Percentiles rank a stretch among this genome's conserved stretches.
phyloP scores from a whole-genome alignment of 2,329 filamentous ascomycete genomes.

The Talaromyces pinophilus region DNA sequence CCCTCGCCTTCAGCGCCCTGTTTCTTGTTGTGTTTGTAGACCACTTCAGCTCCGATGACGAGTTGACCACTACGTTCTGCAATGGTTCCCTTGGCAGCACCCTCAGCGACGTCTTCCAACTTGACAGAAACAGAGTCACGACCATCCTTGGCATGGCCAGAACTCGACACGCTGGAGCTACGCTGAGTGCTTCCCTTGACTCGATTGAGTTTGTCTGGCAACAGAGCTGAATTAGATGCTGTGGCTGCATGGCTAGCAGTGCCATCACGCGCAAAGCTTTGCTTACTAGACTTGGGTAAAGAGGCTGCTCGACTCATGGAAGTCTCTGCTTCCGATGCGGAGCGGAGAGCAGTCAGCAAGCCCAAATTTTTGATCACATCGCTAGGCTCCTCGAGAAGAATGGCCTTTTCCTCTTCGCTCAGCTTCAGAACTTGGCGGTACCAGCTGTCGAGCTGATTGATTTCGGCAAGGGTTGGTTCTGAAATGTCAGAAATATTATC shows the following conservation, averaged over 20 bases:
- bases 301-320: conserved; percentile 40
- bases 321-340: conserved; percentile 50
- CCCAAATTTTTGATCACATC: conserved; percentile 54
- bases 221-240: conserved; percentile 39
- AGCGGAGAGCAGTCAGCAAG: conserved; percentile 51
- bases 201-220: conserved; percentile 46
- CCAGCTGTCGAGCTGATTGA: conserved; percentile 48
- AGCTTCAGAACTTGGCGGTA: conserved; percentile 51
- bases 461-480: conserved; percentile 44
- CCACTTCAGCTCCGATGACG: conserved; percentile 51
- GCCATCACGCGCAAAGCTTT: conserved; percentile 48
- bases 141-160: conserved; percentile 40
- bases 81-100: conserved; percentile 44
- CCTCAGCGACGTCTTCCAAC: conserved; percentile 47
- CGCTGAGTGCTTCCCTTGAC: conserved; percentile 45
- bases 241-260: conserved; percentile 49
- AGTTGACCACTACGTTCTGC: conserved; percentile 49
- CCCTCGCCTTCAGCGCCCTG: conserved; percentile 54
- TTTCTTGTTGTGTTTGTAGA: conserved; percentile 55
- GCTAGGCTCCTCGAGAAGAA: conserved; percentile 51
- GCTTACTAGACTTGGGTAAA: conserved; percentile 49
- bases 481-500: neutral
- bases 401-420: conserved; percentile 51
- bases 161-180: conserved; percentile 47
- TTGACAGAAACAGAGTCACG: conserved; percentile 42